Base-by-base conservation (phyloP, 2,329 filamentous ascomycete genomes). In the Microsporum canis region DNA sequence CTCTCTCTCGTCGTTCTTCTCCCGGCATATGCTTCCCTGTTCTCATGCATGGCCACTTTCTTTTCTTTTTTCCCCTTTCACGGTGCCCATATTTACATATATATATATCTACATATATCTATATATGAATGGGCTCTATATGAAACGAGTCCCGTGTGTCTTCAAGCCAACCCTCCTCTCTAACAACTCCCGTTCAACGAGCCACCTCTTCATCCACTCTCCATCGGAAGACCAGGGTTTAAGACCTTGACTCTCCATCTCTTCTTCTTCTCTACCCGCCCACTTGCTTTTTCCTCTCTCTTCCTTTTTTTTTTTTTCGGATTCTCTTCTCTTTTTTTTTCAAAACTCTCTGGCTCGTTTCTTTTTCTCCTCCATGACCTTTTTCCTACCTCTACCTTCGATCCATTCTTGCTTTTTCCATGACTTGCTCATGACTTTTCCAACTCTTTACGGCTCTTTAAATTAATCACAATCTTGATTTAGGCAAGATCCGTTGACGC, bases 1-100 rank as follows among this genome's bases (percentile, higher is more conserved):
- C 64, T 62, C 47, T 57, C 39, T n/a, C 23, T 51, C 23, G 10
- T 60, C 56, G 60, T 58, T 60, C 57, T 59, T 36, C 36, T 60
- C 47, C 47, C 34, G 33, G 31, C 14, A 53, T 55, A 39, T 41
- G 43, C 31, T 60, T 60, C 45, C 58, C 58, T 60, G 58, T 53
- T 60, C 29, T 41, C 31, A 39, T 39, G 41, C 58, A 45, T 53
- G 43, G 41, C 29, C 43, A 49, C 43, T 41, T 53, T 60, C 36
- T 39, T 60, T 60, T 38, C 41, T 34, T 60, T 53, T 53, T 60
- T 38, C 43, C 58, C 43, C 36, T 55, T 53, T 38, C 31, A 17
- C 29, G 33, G 51, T 38, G 31, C 17, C 51, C 31, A 10, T 55
- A 41, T 41, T 41, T n/a, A n/a, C 39, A n/a, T 43, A n/a, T n/a